These are phyloP conservation scores for Pseudoneurospora amorphoporcata DNA, from an alignment of 495 filamentous ascomycete species.

Conservation along the genomic window DNA sequence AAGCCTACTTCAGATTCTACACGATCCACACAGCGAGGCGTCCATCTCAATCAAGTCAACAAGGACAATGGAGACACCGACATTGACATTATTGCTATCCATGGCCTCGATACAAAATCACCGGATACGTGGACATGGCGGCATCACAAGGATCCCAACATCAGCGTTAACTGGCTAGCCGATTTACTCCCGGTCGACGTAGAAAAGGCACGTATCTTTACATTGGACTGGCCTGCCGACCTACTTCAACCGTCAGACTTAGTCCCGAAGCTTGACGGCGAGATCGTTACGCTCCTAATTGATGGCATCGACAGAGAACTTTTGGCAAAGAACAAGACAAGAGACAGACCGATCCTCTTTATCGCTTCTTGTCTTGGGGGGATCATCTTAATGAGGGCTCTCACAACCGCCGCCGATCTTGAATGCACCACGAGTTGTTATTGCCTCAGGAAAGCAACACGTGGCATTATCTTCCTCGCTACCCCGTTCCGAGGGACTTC, in stretches of 20 bases:
- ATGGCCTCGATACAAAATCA: slow-evolving; percentile 18
- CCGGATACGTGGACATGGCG: slow-evolving; percentile 18
- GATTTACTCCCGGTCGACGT: slow-evolving; percentile 14
- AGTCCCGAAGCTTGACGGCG: slow-evolving; percentile 11
- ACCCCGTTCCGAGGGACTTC: slow-evolving; percentile 24
- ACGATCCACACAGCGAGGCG: background rate
- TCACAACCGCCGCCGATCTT: slow-evolving; percentile 7
- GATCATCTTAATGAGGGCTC: slow-evolving; percentile 21
- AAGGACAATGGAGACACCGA: slow-evolving; percentile 3
- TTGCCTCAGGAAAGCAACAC: slow-evolving; percentile 8
- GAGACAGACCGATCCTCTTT: slow-evolving; percentile 18
- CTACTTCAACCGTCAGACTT: slow-evolving; percentile 12
- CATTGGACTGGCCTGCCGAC: slow-evolving; percentile 20
- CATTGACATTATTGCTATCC: slow-evolving; percentile 22
- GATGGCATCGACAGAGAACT: slow-evolving; percentile 8
- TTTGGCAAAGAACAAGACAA: background rate
- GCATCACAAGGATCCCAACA: background rate
- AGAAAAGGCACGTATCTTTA: slow-evolving; percentile 17
- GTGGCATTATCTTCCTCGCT: slow-evolving; percentile 24
- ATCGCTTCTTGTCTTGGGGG: slow-evolving; percentile 29
- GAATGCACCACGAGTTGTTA: background rate
- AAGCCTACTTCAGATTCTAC: background rate
- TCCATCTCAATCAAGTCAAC: background rate
- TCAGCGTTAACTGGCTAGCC: slow-evolving; percentile 16
- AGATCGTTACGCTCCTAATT: slow-evolving; percentile 15